These are phyloP conservation scores for Panicum virgatum DNA, from an alignment of 202 grass and related monocot genomes.

Conservation along the genomic window DNA sequence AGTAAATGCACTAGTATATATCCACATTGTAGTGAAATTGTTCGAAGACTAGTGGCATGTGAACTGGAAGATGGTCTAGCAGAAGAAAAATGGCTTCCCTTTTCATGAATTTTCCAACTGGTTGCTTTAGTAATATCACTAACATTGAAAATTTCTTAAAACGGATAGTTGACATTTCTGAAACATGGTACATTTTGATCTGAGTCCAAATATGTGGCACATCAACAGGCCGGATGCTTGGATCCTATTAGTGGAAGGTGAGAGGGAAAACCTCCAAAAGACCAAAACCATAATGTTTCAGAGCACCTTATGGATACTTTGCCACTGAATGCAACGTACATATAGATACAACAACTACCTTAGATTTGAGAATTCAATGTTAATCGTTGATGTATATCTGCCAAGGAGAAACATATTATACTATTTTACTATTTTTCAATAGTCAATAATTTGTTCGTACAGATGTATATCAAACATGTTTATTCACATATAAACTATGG, in stretches of 20 bases:
- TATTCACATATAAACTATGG: background rate
- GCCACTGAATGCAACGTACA: background rate
- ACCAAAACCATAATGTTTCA: too few relatives aligned
- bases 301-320: background rate
- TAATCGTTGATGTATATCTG: background rate
- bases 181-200: background rate
- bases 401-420: background rate
- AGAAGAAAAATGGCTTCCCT: background rate
- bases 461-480: background rate
- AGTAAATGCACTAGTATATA: background rate
- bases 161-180: background rate
- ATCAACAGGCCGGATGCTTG: too few relatives aligned
- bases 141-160: background rate
- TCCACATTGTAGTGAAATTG: background rate
- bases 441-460: background rate
- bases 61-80: background rate
- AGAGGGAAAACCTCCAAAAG: too few relatives aligned
- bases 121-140: background rate
- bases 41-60: background rate
- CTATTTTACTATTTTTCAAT: background rate
- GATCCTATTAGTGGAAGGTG: too few relatives aligned
- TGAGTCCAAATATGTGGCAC: too few relatives aligned
- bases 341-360: background rate
- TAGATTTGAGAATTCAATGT: too few relatives aligned
- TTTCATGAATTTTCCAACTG: conserved; percentile 11